Base-by-base conservation (phyloP, 2,329 filamentous ascomycete species). In the Colletotrichum cuscutae region DNA sequence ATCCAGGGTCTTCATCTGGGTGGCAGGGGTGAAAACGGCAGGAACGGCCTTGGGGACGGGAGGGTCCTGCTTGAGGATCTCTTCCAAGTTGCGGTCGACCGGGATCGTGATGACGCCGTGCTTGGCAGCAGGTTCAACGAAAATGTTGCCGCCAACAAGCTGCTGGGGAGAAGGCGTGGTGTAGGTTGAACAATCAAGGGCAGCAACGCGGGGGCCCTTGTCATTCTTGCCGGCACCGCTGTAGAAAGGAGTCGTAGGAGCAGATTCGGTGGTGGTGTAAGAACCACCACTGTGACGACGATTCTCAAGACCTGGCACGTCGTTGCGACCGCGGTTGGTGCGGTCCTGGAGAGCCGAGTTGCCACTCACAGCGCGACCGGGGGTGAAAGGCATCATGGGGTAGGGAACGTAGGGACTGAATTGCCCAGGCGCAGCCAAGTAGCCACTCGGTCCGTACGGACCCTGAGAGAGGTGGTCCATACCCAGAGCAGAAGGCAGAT, bases 31-130 rank as follows among this genome's bases (percentile, higher is more conserved):
- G 79, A 94, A 95, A 76, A 95, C 92, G 7, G 97, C 96, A 19
- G 96, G 96, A 58, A 99, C 95, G 63, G 97, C 96, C 75, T 90
- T 89, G 24, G 97, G 97, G 74, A 99, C 93, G 0, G 91, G 83
- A 22, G 97, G 97, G n/a, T 95, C 92, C 79, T 94, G 90, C 78
- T 92, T 86, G 56, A 94, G 86, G 61, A 95, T 83, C 24, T 89
- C 89, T 69, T 94, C 91, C 64, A 95, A 81, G 53, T 86, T 84
- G 26, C 85, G 84, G 46, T 90, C 88, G 3, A 83, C 76, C 13
- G 82, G 77, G 57, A 82, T 76, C 49, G 81, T 76, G 42, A 79
- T 76, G 28, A 77, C 65, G 76, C 80, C 71, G 42, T 82, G 77
- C 80, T 90, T 90, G 19, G 81, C 76, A 68, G 80, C 78, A 19